Percentiles rank a stretch among this genome's conserved stretches.
Evolutionary conservation across 345 rosid genomes (phyloP).

Genomic region (Boechera divaricarpa): DNA sequence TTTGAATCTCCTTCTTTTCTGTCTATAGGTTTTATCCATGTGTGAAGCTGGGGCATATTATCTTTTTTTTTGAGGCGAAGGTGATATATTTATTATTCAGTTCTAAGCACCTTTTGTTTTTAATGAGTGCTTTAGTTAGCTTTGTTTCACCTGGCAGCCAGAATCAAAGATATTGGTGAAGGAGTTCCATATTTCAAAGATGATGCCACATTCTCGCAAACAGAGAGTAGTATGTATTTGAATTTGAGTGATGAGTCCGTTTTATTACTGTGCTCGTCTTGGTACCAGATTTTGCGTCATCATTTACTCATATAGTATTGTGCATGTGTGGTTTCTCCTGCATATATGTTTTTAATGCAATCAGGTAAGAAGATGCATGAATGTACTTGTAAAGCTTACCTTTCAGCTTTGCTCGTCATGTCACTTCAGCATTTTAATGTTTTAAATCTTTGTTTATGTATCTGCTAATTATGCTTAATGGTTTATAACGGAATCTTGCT

Average conservation of each 20-base stretch:
- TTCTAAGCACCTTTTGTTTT: background rate
- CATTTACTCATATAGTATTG: background rate
- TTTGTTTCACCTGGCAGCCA: slow-evolving; percentile 55
- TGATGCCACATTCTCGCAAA: slow-evolving; percentile 36
- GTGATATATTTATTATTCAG: slow-evolving; percentile 47
- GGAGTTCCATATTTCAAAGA: slow-evolving; percentile 69
- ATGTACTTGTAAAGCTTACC: slow-evolving; percentile 12
- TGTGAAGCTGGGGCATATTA: slow-evolving; percentile 62
- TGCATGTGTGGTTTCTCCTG: slow-evolving; percentile 19
- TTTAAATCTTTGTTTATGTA: background rate
- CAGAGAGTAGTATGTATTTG: slow-evolving; percentile 60
- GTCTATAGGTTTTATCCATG: slow-evolving; percentile 74
- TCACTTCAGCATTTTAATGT: slow-evolving; percentile 21
- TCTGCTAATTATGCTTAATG: background rate
- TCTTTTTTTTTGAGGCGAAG: slow-evolving; percentile 67
- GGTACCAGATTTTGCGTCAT: slow-evolving; percentile 16
- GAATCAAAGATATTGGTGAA: slow-evolving; percentile 32
- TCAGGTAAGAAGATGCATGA: slow-evolving; percentile 16
- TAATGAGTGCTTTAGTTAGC: slow-evolving; percentile 25
- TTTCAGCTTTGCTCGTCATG: slow-evolving; percentile 24
- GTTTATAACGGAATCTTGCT: slow-evolving; percentile 10
- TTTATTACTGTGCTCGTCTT: slow-evolving; percentile 15
- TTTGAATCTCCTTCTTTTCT: slow-evolving; percentile 18
- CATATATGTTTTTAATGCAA: background rate
- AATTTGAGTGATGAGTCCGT: slow-evolving; percentile 4